Evolutionary conservation across 805 yeast species (phyloP), one percentile per base, ranked within the genome.

Genomic region (Candida sakaeoensis): DNA sequence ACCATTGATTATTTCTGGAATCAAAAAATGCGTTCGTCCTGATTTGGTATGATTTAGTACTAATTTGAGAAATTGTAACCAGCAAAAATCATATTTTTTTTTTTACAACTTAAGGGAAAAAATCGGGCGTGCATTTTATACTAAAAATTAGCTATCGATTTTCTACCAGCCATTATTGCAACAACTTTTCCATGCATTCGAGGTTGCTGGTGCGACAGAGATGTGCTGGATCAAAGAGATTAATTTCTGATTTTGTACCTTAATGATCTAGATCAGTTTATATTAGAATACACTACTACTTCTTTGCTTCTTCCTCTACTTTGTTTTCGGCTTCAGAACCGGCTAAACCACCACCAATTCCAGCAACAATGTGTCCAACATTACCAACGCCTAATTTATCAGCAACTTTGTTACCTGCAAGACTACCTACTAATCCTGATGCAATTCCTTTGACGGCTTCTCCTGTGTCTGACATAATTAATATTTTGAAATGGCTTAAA

Each of bases 351-450:
- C 70, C 70, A 6, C 55, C 60, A 25, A 64, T 46, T 1, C 65
- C 57, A 29, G 58, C 45, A 9, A 57, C 67, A 41, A 64, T 52
- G 44, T 63, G 69, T 14, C 68, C 68, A 2, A 45, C 64, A 9
- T 43, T 41, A 3, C 70, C 70, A 30, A 60, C 39, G 15, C 48
- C 52, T 16, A 59, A 48, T 34, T 52, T 54, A 41, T 63, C 67
- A 14, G 70, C 70, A 6, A 60, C 58, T 50, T 61, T 61, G 49
- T 58, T 60, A n/a, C 65, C 70, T 4, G 57, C 66, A 14, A 64
- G n/a, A n/a, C 67, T 61, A 4, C 70, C 70, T 9, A 31, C 23
- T 19, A 31, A 13, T 12, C 61, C 53, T 15, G 57, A 64, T 5
- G 60, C 67, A 37, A 64, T 61, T 49, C 60, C 52, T 45, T 64